Percentiles rank a stretch among this genome's conserved stretches.
Evolutionary conservation across 495 filamentous ascomycete species (phyloP).

Genomic region (Podospora bellae-mahoneyi): DNA sequence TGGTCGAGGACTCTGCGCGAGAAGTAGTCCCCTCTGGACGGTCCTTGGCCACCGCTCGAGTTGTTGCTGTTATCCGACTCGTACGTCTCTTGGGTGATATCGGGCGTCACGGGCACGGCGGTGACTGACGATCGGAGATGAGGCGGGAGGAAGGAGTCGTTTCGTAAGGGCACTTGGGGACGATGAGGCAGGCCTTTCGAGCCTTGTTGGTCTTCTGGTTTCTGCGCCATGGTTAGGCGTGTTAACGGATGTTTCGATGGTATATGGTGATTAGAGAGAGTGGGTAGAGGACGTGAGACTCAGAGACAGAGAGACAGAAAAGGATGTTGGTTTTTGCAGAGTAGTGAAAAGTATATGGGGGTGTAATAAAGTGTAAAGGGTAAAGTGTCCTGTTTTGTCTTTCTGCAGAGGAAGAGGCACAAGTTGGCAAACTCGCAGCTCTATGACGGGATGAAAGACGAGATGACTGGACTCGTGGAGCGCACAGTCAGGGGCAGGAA

Average conservation of each 20-base stretch:
- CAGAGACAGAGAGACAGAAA: slow-evolving; percentile 6
- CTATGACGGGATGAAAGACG: slow-evolving; percentile 15
- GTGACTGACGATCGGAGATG: slow-evolving; percentile 34
- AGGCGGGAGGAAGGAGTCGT: slow-evolving; percentile 33
- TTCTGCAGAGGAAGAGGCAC: not conserved
- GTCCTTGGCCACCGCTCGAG: slow-evolving; percentile 13
- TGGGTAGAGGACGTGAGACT: no score
- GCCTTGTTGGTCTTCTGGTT: slow-evolving; percentile 7
- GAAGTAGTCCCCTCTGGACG: slow-evolving; percentile 38
- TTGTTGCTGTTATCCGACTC: slow-evolving; percentile 17
- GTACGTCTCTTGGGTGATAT: slow-evolving; percentile 41
- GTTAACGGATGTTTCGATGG: slow-evolving; percentile 12
- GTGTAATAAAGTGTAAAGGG: slow-evolving; percentile 11
- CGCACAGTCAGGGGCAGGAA: slow-evolving; percentile 6
- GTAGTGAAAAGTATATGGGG: not conserved
- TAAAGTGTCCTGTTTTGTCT: not conserved
- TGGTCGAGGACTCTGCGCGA: slow-evolving; percentile 31
- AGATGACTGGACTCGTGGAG: slow-evolving; percentile 10
- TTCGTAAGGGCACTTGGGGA: slow-evolving; percentile 14
- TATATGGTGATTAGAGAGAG: no score
- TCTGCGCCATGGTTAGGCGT: slow-evolving; percentile 18
- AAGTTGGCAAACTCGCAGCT: slow-evolving; percentile 18
- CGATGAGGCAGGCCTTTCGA: slow-evolving; percentile 10
- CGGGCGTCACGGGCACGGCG: slow-evolving; percentile 50
- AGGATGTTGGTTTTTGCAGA: not conserved